Conservation (phyloP, 306 rosid genomes). For the Ammopiptanthus mongolicus region DNA sequence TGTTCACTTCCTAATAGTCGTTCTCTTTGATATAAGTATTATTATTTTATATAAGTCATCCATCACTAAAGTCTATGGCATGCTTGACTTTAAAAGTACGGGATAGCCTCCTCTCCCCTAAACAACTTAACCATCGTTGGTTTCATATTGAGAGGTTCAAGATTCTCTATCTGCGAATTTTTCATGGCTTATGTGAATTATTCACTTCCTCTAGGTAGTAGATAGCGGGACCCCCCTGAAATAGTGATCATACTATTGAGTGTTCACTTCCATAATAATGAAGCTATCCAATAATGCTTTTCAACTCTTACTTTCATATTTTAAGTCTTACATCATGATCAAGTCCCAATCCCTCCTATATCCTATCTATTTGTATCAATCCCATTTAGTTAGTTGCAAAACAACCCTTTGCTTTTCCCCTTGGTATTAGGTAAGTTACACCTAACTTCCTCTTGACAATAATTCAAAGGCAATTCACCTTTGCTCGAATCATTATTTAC, state of each 20-base stretch:
- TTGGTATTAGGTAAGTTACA: too few relatives aligned
- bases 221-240: conserved; percentile 7
- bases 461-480: too few relatives aligned
- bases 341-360: too few relatives aligned
- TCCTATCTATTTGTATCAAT: not conserved
- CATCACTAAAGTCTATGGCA: not conserved
- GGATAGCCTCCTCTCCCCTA: too few relatives aligned
- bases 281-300: not conserved
- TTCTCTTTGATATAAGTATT: too few relatives aligned
- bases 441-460: too few relatives aligned
- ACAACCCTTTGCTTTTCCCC: too few relatives aligned
- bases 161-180: not conserved
- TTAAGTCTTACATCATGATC: not conserved
- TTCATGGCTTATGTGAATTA: not conserved
- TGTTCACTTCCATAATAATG: not conserved
- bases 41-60: too few relatives aligned
- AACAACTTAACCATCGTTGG: not conserved
- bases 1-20: too few relatives aligned
- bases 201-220: not conserved
- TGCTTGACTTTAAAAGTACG: too few relatives aligned
- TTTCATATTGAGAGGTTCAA: not conserved
- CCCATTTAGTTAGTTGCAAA: too few relatives aligned
- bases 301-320: not conserved
- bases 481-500: too few relatives aligned
- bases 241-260: not conserved